These are phyloP conservation scores for Penicillium sp. DNA, from an alignment of 2,329 filamentous ascomycete genomes.

Conservation along the genomic window DNA sequence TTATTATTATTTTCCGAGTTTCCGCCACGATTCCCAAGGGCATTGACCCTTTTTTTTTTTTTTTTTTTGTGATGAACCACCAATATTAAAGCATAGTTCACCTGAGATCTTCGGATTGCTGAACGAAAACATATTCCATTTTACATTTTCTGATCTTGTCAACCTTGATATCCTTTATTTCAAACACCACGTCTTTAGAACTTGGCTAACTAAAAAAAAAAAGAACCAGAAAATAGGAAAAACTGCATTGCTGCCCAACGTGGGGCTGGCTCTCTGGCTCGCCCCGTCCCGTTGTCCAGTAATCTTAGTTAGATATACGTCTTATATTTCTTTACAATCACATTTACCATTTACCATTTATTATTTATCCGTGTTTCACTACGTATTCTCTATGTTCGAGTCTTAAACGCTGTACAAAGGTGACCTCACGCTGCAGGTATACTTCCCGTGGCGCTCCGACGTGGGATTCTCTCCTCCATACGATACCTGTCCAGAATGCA, in stretches of 20 bases:
- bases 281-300: slow-evolving; percentile 20
- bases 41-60: no score
- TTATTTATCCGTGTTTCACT: background rate
- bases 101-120: slow-evolving; percentile 41
- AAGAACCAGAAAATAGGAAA: slow-evolving; percentile 6
- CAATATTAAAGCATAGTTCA: slow-evolving; percentile 43
- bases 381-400: background rate
- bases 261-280: slow-evolving; percentile 20
- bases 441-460: slow-evolving; percentile 12
- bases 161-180: slow-evolving; percentile 2
- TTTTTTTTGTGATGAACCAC: slow-evolving; percentile 40
- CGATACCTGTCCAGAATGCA: background rate
- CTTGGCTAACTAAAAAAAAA: slow-evolving; percentile 16
- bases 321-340: background rate
- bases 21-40: slow-evolving; percentile 3
- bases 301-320: slow-evolving; percentile 1
- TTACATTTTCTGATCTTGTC: slow-evolving; percentile 37
- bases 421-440: slow-evolving; percentile 6
- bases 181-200: background rate
- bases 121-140: slow-evolving; percentile 44
- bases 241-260: slow-evolving; percentile 38
- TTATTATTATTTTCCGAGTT: background rate
- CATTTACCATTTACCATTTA: background rate
- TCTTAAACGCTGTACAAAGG: background rate
- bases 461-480: slow-evolving; percentile 21